Percentiles rank a stretch among this genome's conserved stretches.
These are phyloP conservation scores for Xylaria sp. DNA, from an alignment of 2,329 filamentous ascomycete species.

Conservation along the genomic window DNA sequence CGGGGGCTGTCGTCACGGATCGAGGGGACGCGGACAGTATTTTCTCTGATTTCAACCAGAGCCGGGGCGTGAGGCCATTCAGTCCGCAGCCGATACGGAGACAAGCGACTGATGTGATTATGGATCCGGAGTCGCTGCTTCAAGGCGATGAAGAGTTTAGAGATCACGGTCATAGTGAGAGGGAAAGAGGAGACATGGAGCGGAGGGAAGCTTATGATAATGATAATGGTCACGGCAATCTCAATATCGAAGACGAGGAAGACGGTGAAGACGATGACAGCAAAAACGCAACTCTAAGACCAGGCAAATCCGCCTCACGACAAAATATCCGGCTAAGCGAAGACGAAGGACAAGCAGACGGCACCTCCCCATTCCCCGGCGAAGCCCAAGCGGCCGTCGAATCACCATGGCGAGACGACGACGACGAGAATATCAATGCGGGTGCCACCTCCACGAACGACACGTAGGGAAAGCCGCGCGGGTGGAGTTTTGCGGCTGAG, in stretches of 20 bases:
- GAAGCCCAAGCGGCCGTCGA: slow-evolving; percentile 6
- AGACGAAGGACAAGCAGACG: slow-evolving; percentile 35
- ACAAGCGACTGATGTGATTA: slow-evolving; percentile 46
- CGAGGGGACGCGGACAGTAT: slow-evolving; percentile 63
- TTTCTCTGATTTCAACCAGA: slow-evolving; percentile 66
- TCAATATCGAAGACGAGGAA: neutral
- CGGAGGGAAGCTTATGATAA: slow-evolving; percentile 13
- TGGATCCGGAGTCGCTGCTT: slow-evolving; percentile 50
- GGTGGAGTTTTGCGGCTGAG: slow-evolving; percentile 27
- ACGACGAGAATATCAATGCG: neutral
- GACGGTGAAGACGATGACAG: neutral
- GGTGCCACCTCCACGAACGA: slow-evolving; percentile 16
- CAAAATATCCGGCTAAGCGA: slow-evolving; percentile 24
- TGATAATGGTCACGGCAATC: slow-evolving; percentile 9
- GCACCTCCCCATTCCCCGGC: neutral
- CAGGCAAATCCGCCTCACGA: slow-evolving; percentile 29
- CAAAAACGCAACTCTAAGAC: slow-evolving; percentile 21
- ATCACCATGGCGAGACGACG: slow-evolving; percentile 36
- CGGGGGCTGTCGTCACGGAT: slow-evolving; percentile 61
- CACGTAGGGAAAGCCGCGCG: slow-evolving; percentile 31
- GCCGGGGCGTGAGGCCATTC: slow-evolving; percentile 67
- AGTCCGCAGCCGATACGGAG: slow-evolving; percentile 64
- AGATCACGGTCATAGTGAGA: slow-evolving; percentile 10
- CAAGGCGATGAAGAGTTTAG: slow-evolving; percentile 39
- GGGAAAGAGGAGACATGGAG: slow-evolving; percentile 32